Base-by-base conservation (phyloP, 148 eudicot species). In the Salicornia ramosissima region DNA sequence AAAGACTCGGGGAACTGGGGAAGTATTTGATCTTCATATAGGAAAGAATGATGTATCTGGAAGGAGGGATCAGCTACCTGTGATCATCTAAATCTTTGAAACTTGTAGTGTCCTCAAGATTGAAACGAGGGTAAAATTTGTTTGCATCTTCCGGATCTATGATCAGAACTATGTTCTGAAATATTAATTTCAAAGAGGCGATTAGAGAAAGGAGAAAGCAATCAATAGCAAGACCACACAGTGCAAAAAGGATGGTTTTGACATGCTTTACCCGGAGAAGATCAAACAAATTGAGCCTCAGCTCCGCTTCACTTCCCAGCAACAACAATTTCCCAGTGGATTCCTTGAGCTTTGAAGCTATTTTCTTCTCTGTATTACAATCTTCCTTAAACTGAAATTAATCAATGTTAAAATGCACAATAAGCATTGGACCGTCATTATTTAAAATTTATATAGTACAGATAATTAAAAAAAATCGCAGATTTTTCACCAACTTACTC, bases 291-390 rank as follows among this genome's bases (percentile, higher is more conserved):
- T 46, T 64, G 47, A 86, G 85, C 79, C 86, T 86, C 59, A 87
- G 79, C 69, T 85, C 68, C 24, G 84, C 89, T 83, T 88, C 96
- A 73, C 74, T 75, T 22, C 88, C 97, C 66, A 75, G 70, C 54
- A 86, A 70, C 65, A 87, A 71, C 40, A 86, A 85, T 65, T 74
- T 87, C 78, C 87, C 91, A 49, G 73, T 60, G 81, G 81, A 79
- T 34, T 85, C 81, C 83, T 88, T 87, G 79, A 94, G 86, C 83
- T 86, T 88, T 57, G 90, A 71, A 74, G 83, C 92, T 54, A 88
- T 88, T 80, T 94, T 90, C 78, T 86, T 94, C 82, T 94, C 97
- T 0, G 98, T 90, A 78, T 90, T 88, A 85, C 96, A 88, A 51
- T 94, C 98, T 67, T 88, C 92, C 86, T 84, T 88, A 74, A 90